Conservation (phyloP, 148 eudicot genomes). For the Fagopyrum homotropicum region DNA sequence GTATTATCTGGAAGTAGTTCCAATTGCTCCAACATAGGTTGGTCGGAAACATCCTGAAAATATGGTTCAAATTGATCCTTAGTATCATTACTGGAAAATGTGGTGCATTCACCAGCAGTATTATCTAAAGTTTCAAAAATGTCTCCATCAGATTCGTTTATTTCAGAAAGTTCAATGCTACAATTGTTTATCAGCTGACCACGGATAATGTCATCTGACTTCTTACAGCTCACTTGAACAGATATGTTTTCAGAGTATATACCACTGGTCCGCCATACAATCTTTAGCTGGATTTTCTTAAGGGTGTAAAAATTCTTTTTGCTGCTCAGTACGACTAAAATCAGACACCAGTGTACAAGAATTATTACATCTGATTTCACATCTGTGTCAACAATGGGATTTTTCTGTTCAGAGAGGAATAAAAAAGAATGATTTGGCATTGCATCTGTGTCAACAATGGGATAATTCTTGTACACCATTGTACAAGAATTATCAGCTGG, state of each 20-base stretch:
- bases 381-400: background rate
- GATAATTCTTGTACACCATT: too few relatives aligned
- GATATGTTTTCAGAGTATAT: background rate
- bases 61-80: conserved; percentile 10
- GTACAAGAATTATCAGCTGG: background rate
- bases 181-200: conserved; percentile 1
- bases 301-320: conserved; percentile 1
- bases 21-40: conserved; percentile 17
- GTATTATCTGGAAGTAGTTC: conserved; percentile 7
- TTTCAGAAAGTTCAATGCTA: background rate
- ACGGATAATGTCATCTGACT: background rate
- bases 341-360: conserved; percentile 4
- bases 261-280: background rate
- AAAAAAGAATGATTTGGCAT: background rate
- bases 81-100: background rate
- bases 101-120: background rate
- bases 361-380: conserved; percentile 6
- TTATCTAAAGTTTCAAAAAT: background rate
- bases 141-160: background rate
- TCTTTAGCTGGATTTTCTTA: conserved; percentile 11
- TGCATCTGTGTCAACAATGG: too few relatives aligned
- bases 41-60: conserved; percentile 18
- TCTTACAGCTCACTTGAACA: background rate
- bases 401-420: background rate
- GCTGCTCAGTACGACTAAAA: background rate